Base-by-base conservation (phyloP, 2,329 filamentous ascomycete genomes). In the Pseudopithomyces maydicus region DNA sequence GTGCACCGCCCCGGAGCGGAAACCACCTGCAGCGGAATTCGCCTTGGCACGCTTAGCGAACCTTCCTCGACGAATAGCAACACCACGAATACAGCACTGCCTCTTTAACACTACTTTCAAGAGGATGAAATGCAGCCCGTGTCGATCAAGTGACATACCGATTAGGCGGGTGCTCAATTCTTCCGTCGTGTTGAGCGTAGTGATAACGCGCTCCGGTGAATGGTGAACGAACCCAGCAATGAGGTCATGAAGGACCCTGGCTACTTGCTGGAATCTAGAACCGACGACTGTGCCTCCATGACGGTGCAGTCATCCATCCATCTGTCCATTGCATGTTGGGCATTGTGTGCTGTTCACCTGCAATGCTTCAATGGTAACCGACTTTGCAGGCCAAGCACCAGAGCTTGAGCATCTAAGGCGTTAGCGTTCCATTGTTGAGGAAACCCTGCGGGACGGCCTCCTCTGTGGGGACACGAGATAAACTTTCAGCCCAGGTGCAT, bases 221-320 rank as follows among this genome's bases (percentile, higher is more conserved):
- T 5, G 6, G n/a, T 23, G 46, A 20, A 14, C 14, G 26, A 15
- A 38, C 48, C 32, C 53, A 36, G 44, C 15, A 33, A 57, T 57
- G 55, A 57, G 35, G 47, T 57, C 55, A 57, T 54, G 29, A 39
- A 19, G 17, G 55, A 14, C 12, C 29, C 32, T 41, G 2, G 48
- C 54, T 54, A 38, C 44, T 50, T 56, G 54, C 38, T 43, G 39
- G 52, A 53, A 58, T n/a, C 38, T 2, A 11, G 14, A 11, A 14
- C 29, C 14, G 43, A n/a, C 23, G 41, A 8, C 5, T 35, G 1
- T 26, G 14, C 26, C 36, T 52, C 33, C 50, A 46, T 56, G 54
- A 56, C 54, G 54, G 52, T 49, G 44, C 38, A 33, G 4, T 35
- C 29, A n/a, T 35, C 35, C 29, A 17, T 35, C 19, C 8, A n/a